Percentiles rank a stretch among this genome's conserved stretches.
These are phyloP conservation scores for Monosporascus sp. DNA, from an alignment of 2,329 filamentous ascomycete genomes.

Conservation along the genomic window DNA sequence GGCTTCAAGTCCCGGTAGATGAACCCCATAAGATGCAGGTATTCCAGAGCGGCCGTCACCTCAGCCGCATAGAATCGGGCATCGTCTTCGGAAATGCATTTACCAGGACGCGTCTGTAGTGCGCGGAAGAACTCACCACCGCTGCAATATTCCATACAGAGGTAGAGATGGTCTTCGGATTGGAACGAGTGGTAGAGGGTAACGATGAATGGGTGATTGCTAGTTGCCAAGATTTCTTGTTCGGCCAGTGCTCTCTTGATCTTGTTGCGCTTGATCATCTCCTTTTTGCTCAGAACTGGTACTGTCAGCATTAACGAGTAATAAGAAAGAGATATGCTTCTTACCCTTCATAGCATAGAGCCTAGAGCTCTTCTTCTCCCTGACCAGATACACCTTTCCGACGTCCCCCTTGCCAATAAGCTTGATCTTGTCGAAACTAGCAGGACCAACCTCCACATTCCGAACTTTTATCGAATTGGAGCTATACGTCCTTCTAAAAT, in stretches of 20 bases:
- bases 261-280: conserved; percentile 99
- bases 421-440: conserved; percentile 99
- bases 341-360: conserved; percentile 98
- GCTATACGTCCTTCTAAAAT: conserved; percentile 93
- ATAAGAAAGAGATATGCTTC: conserved; percentile 12
- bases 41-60: conserved; percentile 93
- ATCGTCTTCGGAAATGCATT: conserved; percentile 95
- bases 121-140: conserved; percentile 98
- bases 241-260: conserved; percentile 97
- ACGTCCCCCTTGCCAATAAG: conserved; percentile 98
- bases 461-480: conserved; percentile 99
- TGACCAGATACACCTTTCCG: conserved; percentile 94
- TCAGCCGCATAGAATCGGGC: conserved; percentile 96
- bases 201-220: conserved; percentile 98
- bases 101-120: conserved; percentile 90
- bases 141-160: conserved; percentile 99
- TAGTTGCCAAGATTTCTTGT: conserved; percentile 95
- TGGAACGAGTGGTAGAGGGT: conserved; percentile 99
- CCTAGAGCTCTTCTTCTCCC: conserved; percentile 94
- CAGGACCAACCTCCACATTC: conserved; percentile 90
- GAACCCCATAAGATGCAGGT: conserved; percentile 97
- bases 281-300: conserved; percentile 94
- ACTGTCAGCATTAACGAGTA: conserved; percentile 29
- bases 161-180: conserved; percentile 94
- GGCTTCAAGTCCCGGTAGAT: conserved; percentile 98